Conservation (phyloP, 2,329 filamentous ascomycete species). For the Cytospora piceicola region DNA sequence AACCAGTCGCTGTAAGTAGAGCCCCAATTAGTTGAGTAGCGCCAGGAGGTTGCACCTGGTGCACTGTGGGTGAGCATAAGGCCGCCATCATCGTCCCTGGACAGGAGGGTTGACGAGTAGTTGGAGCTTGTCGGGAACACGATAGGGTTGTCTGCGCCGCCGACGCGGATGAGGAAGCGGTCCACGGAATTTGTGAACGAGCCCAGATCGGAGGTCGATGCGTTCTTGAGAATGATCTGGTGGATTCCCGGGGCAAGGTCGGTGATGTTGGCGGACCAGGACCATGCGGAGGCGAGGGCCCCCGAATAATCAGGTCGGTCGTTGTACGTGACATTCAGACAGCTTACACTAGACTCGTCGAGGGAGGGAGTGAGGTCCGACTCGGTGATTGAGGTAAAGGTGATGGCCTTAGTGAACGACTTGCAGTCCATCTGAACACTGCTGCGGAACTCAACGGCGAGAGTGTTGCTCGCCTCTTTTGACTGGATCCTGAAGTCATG, state of each 20-base stretch:
- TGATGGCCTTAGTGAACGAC: constrained; percentile 51
- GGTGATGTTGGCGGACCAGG: constrained; percentile 40
- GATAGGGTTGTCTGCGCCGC: constrained; percentile 60
- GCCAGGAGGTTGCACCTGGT: constrained; percentile 62
- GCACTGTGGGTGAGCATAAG: constrained; percentile 59
- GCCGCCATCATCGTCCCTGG: constrained; percentile 41
- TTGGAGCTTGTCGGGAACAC: constrained; percentile 60
- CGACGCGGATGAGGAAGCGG: constrained; percentile 60
- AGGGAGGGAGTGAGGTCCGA: constrained; percentile 23
- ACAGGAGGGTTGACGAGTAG: constrained; percentile 52
- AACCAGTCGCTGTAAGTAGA: constrained; percentile 62
- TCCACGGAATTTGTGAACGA: constrained; percentile 55
- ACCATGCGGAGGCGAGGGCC: constrained; percentile 56
- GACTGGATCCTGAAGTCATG: constrained; percentile 64
- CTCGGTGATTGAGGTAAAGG: constrained; percentile 56
- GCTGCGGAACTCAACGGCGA: constrained; percentile 56
- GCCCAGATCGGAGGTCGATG: constrained; percentile 46
- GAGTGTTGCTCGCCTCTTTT: constrained; percentile 40
- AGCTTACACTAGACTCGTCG: constrained; percentile 18
- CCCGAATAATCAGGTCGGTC: constrained; percentile 47
- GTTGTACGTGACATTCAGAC: constrained; percentile 16
- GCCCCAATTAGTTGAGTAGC: constrained; percentile 66
- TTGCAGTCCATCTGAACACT: constrained; percentile 63
- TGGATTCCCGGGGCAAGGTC: constrained; percentile 63
- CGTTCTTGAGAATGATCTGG: constrained; percentile 58